These are phyloP conservation scores for Eragrostis curvula DNA, from an alignment of 176 grass and related monocot species.

Conservation along the genomic window DNA sequence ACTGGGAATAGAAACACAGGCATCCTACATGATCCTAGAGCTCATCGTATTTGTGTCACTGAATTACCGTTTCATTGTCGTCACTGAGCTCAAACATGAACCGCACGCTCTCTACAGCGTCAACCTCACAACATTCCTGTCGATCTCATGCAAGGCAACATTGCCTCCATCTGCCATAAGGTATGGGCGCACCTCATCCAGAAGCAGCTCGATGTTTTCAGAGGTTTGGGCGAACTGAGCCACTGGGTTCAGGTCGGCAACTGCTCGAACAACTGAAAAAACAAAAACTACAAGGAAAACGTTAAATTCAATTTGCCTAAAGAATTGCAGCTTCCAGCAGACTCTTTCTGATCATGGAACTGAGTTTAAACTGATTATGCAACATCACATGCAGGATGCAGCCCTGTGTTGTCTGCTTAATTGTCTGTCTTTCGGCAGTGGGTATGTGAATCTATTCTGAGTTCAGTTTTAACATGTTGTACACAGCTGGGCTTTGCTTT, in stretches of 20 bases:
- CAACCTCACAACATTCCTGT: constrained; percentile 70
- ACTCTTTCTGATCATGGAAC: no score
- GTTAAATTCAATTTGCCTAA: neutral
- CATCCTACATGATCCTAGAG: no score
- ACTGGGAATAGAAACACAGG: no score
- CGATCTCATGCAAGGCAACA: constrained; percentile 75
- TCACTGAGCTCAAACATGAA: constrained; percentile 67
- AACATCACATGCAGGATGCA: no score
- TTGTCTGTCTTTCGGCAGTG: no score
- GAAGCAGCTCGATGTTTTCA: constrained; percentile 63
- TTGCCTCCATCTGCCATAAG: constrained; percentile 80
- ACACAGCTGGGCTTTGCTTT: no score
- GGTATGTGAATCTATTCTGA: no score
- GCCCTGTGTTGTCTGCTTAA: no score
- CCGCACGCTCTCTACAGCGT: constrained; percentile 78
- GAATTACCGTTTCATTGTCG: constrained; percentile 76
- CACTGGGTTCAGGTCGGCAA: constrained; percentile 43
- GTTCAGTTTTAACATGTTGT: no score
- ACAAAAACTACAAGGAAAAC: neutral
- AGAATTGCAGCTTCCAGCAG: neutral
- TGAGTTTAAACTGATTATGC: no score
- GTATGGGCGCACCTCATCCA: constrained; percentile 79
- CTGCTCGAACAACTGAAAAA: constrained; percentile 56
- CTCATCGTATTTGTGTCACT: no score
- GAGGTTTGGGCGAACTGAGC: constrained; percentile 61